Conservation (phyloP, 148 eudicot species). For the Pharnaceum exiguum region DNA sequence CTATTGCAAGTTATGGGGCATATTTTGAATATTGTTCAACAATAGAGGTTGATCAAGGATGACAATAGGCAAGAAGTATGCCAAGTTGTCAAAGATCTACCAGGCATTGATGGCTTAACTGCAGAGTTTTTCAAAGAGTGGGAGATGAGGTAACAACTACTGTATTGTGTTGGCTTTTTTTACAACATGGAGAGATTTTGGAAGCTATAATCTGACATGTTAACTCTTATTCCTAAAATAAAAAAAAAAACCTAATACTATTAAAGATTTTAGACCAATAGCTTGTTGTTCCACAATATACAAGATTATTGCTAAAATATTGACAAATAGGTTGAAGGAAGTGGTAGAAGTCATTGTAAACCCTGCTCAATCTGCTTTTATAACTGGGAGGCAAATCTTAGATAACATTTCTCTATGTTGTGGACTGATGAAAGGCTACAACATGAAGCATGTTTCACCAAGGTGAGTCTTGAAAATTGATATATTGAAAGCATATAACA, state of each 20-base stretch:
- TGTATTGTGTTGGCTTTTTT: neutral
- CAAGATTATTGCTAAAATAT: neutral
- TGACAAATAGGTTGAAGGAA: neutral
- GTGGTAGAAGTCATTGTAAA: neutral
- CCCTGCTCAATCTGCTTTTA: neutral
- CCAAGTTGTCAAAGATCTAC: neutral
- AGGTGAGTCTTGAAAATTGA: no score
- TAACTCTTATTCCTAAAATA: neutral
- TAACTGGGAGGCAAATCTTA: neutral
- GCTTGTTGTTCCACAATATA: neutral
- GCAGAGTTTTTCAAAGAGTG: neutral
- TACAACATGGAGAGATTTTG: neutral
- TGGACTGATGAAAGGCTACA: neutral
- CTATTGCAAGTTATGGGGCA: neutral
- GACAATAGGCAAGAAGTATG: neutral
- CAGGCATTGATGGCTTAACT: no score
- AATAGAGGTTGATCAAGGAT: neutral
- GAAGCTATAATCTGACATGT: neutral
- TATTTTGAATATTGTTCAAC: neutral
- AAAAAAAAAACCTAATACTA: neutral
- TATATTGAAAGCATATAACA: no score
- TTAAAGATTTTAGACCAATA: neutral
- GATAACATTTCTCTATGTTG: no score
- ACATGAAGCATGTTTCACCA: neutral
- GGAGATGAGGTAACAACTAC: neutral